Conservation (phyloP, 2,329 filamentous ascomycete genomes). For the Ustulina deusta region DNA sequence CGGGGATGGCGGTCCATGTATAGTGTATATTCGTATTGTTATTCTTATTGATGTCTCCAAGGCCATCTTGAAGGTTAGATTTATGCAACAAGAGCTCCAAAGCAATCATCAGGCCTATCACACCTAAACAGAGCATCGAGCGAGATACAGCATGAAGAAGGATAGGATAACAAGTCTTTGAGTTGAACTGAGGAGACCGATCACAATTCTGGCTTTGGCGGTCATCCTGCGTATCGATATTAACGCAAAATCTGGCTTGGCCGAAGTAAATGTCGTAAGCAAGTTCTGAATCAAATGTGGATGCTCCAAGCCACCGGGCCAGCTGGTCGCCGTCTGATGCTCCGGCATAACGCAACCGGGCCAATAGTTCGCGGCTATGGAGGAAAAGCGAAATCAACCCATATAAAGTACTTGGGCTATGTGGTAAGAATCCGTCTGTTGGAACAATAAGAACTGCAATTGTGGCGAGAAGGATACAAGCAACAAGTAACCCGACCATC, state of each 20-base stretch:
- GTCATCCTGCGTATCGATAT: neutral
- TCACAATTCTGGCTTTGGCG: neutral
- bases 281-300: neutral
- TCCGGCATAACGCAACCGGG: neutral
- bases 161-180: slow-evolving; percentile 4
- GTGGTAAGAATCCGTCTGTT: neutral
- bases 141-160: slow-evolving; percentile 12
- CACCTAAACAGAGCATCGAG: neutral
- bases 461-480: neutral
- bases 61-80: slow-evolving; percentile 12
- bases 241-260: neutral
- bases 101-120: neutral
- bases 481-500: neutral
- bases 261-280: neutral
- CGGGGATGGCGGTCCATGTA: slow-evolving; percentile 15
- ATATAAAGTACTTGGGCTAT: neutral
- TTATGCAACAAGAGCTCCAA: slow-evolving; percentile 1
- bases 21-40: slow-evolving; percentile 7
- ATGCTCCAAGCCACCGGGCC: neutral
- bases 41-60: neutral
- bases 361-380: neutral
- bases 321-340: slow-evolving; percentile 3
- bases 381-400: neutral
- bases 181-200: slow-evolving; percentile 4
- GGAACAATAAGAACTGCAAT: slow-evolving; percentile 1